A percentile compares a stretch with the other conserved stretches of the same genome.
phyloP scores from a whole-genome alignment of 225 moss, liverwort and hornwort species.

The Ulota crispa region DNA sequence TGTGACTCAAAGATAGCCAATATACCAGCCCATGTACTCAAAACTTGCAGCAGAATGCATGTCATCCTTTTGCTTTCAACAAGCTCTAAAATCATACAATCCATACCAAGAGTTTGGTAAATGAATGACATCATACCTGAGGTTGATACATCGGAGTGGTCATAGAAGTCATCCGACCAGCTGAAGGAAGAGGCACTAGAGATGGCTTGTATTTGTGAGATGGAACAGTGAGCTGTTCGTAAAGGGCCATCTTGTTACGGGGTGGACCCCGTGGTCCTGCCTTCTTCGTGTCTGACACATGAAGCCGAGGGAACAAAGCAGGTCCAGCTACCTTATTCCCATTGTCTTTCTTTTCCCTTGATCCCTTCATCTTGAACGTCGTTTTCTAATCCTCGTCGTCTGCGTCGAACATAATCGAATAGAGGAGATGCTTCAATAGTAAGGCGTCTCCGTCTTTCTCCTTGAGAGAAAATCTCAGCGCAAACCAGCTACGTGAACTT shows the following conservation, averaged over 20 bases:
- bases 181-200: slow-evolving; percentile 39
- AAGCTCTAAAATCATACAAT: not conserved
- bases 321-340: slow-evolving; percentile 33
- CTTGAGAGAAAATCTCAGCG: not conserved
- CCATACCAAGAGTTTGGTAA: not conserved
- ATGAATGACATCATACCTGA: slow-evolving; percentile 28
- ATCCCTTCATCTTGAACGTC: slow-evolving; percentile 36
- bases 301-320: slow-evolving; percentile 80
- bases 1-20: not conserved
- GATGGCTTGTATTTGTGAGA: slow-evolving; percentile 64
- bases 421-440: not conserved
- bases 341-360: slow-evolving; percentile 27
- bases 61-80: not conserved
- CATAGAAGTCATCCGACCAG: slow-evolving; percentile 37
- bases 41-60: not conserved
- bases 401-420: slow-evolving; percentile 12
- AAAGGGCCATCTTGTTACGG: slow-evolving; percentile 87
- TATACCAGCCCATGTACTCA: not conserved
- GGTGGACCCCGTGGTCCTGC: slow-evolving; percentile 77
- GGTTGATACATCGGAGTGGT: slow-evolving; percentile 32
- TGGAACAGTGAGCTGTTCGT: slow-evolving; percentile 86
- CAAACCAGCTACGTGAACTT: not conserved
- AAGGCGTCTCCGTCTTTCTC: not conserved
- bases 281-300: slow-evolving; percentile 72
- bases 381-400: slow-evolving; percentile 15